Evolutionary conservation across 805 yeast species (phyloP), one percentile per base, ranked within the genome.

Genomic region (Wickerhamiella occidentalis): DNA sequence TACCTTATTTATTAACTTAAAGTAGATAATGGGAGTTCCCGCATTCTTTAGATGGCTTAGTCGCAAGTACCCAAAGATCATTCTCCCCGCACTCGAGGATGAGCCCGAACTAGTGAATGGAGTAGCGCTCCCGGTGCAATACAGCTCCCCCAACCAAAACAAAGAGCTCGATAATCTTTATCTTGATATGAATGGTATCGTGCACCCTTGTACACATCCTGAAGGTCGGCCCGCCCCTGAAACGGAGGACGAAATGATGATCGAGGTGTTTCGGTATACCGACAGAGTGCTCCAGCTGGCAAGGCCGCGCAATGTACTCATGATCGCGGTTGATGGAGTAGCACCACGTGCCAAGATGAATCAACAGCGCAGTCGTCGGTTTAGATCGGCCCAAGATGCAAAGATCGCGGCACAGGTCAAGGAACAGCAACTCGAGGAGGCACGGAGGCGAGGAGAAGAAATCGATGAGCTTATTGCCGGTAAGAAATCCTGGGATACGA

Each of bases 291-390:
- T 92, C 42, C 78, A 79, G 67, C 84, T 92, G 87, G 97, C 96
- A 0, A 74, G 96, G 59, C 99, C 99, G 1, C 71, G 97, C 51
- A 88, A 92, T 63, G 78, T 92, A 33, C 72, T 92, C 50, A 78
- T 85, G 80, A 87, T 92, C 64, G 97, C 98, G 2, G 95, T 92
- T 29, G 99, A 92, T 69, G 99, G 99, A 50, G 99, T 92, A 29
- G 98, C 98, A 1, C 98, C 98, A 19, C 74, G 97, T 61, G 97
- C 96, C 23, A 88, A 88, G 64, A 88, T 88, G 96, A 88, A 90
- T 64, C 97, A 88, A 67, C 97, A 88, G 67, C 75, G 97, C 56
- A 80, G 95, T 2, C 79, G 97, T 70, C 77, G 97, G 62, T 88
- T 88, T 66, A 74, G 96, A 58, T 78, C 94, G 12, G 96, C 96